Base-by-base conservation (phyloP, 257 asterid species). In the Cinchona pubescens region DNA sequence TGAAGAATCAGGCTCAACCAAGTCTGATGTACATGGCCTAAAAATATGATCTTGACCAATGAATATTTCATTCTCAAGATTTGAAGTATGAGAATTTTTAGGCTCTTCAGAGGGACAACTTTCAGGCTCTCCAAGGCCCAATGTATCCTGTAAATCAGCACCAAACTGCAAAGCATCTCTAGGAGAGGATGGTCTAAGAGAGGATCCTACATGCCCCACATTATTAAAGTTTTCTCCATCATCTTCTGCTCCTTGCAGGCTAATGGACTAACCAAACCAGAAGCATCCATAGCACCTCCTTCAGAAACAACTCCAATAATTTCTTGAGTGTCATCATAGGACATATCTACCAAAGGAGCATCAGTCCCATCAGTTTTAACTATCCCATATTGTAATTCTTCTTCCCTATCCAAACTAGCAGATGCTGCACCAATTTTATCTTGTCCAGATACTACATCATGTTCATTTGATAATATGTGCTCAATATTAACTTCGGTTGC, bases 1-100 rank as follows among this genome's bases (percentile, higher is more conserved):
- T 29, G 82, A 79, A 34, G 80, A 43, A 74, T 80, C 89, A 67
- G 77, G 83, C 7, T 78, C 87, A 68, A 74, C 85, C 72, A 67
- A 42, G 53, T 69, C 79, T 53, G 96, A 74, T 83, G 75, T 85
- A 75, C 91, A 92, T 69, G 89, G 89, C 82, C 85, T 86, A 72
- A 90, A 86, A 79, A 85, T 42, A 14, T 67, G 77, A 70, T 74
- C 80, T 71, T 74, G 90, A 66, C 76, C 71, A 58, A 75, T 65
- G 29, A 67, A 71, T 38, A 67, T 85, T 35, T 79, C 83, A 63
- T 84, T 90, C 73, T 62, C 76, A 40, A 67, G 64, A 73, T 82
- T 81, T 45, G 75, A 73, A 40, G 77, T 23, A 53, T 76, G 69
- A 2, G 81, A 74, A 69, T 86, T 82, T 25, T 59, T 59, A 59